These are phyloP conservation scores for Thuidium tamariscinum DNA, from an alignment of 225 moss, liverwort and hornwort genomes.

Conservation along the genomic window DNA sequence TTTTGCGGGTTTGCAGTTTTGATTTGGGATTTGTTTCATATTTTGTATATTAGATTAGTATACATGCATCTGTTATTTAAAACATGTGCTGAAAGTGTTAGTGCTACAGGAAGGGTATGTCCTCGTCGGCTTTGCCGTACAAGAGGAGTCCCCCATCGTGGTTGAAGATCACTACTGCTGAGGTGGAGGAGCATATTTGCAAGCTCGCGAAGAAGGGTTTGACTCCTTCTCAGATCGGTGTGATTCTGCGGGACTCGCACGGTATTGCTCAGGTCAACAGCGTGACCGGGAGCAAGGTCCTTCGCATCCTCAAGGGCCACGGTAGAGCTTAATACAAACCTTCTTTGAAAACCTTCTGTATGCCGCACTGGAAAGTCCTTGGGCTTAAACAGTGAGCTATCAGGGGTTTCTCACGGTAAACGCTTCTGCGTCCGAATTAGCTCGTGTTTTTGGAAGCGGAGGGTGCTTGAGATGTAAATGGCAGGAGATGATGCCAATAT, in stretches of 20 bases:
- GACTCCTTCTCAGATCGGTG: slow-evolving; percentile 77
- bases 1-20: not conserved
- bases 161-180: slow-evolving; percentile 67
- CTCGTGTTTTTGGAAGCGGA: not conserved
- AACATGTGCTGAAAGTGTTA: not conserved
- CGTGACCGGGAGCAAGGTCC: slow-evolving; percentile 74
- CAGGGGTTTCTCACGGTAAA: slow-evolving; percentile 39
- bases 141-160: slow-evolving; percentile 67
- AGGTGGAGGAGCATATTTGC: slow-evolving; percentile 79
- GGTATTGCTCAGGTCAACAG: slow-evolving; percentile 67
- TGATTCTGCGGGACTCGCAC: slow-evolving; percentile 65
- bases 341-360: slow-evolving; percentile 10
- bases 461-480: too few relatives aligned
- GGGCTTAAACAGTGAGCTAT: slow-evolving; percentile 37
- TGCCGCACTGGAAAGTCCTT: slow-evolving; percentile 41
- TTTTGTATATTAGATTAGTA: not conserved
- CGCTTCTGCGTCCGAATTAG: not conserved
- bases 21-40: not conserved
- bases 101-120: slow-evolving; percentile 65
- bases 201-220: slow-evolving; percentile 77
- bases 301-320: slow-evolving; percentile 77
- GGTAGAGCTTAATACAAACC: slow-evolving; percentile 24
- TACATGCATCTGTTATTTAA: not conserved
- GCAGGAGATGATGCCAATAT: not conserved
- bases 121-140: slow-evolving; percentile 76